A percentile compares a stretch with the other conserved stretches of the same genome.
Conservation (phyloP, 23 red algal species). For the Gracilaria gracilis region DNA sequence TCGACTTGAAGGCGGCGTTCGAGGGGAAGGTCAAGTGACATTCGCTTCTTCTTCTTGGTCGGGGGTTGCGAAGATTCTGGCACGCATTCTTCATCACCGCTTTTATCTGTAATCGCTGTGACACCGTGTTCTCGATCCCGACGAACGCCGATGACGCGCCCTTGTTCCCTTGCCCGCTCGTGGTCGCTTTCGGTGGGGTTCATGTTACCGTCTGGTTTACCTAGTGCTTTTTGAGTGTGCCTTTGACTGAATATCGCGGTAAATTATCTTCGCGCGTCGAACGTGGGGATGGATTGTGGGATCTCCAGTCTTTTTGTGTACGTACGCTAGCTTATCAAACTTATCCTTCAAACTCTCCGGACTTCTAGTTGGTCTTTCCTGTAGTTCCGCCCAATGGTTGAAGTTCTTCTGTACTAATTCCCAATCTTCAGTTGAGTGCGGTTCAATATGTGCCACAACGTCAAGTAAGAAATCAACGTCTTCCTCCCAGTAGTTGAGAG, state of each 20-base stretch:
- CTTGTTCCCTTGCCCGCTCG: neutral
- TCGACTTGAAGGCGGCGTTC: too few relatives aligned
- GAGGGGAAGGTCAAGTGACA: too few relatives aligned
- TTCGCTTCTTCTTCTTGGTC: too few relatives aligned
- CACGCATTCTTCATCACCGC: too few relatives aligned
- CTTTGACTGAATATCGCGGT: neutral
- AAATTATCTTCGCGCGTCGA: neutral
- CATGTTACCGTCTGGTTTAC: neutral
- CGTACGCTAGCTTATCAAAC: conserved; percentile 23
- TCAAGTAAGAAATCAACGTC: conserved; percentile 12
- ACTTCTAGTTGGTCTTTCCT: neutral
- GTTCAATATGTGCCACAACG: conserved; percentile 3
- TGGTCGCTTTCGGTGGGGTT: neutral
- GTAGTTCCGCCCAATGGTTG: conserved; percentile 6
- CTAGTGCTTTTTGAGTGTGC: neutral
- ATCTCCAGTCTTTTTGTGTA: neutral
- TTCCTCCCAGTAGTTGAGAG: conserved; percentile 9
- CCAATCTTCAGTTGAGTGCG: neutral
- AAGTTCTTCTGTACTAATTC: neutral
- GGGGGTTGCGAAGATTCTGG: too few relatives aligned
- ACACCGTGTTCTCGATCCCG: neutral
- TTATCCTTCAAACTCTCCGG: conserved; percentile 9
- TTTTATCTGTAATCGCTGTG: too few relatives aligned
- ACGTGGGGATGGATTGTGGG: neutral
- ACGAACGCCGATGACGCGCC: neutral